These are phyloP conservation scores for Verticillium zaregamsianum DNA, from an alignment of 2,329 filamentous ascomycete species.

Conservation along the genomic window DNA sequence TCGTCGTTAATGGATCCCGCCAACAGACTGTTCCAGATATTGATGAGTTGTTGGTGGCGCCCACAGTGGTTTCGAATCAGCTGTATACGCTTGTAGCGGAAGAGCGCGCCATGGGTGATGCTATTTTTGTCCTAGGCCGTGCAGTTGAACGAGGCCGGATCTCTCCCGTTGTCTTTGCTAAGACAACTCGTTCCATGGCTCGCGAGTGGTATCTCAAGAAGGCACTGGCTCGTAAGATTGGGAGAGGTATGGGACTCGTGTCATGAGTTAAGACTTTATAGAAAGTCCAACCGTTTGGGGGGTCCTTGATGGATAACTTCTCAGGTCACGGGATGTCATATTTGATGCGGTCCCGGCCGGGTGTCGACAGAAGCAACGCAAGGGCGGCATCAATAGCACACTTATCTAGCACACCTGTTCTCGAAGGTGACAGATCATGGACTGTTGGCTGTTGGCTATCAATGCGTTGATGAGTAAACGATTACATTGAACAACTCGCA, in stretches of 20 bases:
- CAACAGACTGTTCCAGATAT: slow-evolving; percentile 68
- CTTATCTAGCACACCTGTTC: too few relatives aligned
- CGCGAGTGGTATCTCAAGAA: slow-evolving; percentile 83
- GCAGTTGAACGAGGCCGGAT: slow-evolving; percentile 72
- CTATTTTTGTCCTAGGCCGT: slow-evolving; percentile 75
- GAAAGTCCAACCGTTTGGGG: neutral
- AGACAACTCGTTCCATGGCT: slow-evolving; percentile 69
- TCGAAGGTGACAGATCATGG: too few relatives aligned
- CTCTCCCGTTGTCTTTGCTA: slow-evolving; percentile 69
- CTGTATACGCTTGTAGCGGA: slow-evolving; percentile 86
- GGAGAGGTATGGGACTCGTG: slow-evolving; percentile 65
- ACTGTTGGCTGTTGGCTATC: too few relatives aligned
- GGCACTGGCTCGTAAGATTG: slow-evolving; percentile 74
- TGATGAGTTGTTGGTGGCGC: slow-evolving; percentile 89
- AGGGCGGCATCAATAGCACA: too few relatives aligned
- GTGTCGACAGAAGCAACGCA: too few relatives aligned
- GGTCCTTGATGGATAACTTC: too few relatives aligned
- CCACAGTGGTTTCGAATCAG: slow-evolving; percentile 89
- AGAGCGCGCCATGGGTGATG: slow-evolving; percentile 80
- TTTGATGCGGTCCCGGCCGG: too few relatives aligned
- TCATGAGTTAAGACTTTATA: neutral
- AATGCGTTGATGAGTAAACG: too few relatives aligned
- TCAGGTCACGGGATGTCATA: too few relatives aligned
- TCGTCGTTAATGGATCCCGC: slow-evolving; percentile 69
- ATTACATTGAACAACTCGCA: too few relatives aligned